Evolutionary conservation across 2,329 filamentous ascomycete species (phyloP).

Genomic region (Alternaria sp.): DNA sequence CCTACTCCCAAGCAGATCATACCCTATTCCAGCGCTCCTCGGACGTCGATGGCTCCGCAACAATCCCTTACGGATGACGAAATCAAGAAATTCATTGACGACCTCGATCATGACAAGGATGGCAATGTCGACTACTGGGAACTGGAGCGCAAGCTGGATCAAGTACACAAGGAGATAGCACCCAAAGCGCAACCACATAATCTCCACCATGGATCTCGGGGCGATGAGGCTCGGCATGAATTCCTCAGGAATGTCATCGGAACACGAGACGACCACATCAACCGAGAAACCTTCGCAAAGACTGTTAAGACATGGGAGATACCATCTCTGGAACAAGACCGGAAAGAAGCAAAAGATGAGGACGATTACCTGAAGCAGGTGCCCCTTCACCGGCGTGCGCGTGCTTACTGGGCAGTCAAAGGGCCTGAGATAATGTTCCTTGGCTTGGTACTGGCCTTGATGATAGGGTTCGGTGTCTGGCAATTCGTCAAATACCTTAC

Average conservation of each 20-base stretch:
- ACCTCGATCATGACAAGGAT: slow-evolving; percentile 60
- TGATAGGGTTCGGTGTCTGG: slow-evolving; percentile 62
- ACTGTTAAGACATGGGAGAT: slow-evolving; percentile 57
- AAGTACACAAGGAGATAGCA: slow-evolving; percentile 59
- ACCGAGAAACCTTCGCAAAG: slow-evolving; percentile 55
- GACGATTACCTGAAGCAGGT: slow-evolving; percentile 57
- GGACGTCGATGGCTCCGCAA: slow-evolving; percentile 29
- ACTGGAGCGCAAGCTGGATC: slow-evolving; percentile 60
- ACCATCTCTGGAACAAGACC: slow-evolving; percentile 56
- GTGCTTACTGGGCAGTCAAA: slow-evolving; percentile 63
- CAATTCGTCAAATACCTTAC: slow-evolving; percentile 62
- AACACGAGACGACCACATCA: slow-evolving; percentile 52
- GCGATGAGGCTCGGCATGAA: slow-evolving; percentile 55
- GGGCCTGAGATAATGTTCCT: slow-evolving; percentile 61
- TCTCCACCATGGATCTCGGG: slow-evolving; percentile 48
- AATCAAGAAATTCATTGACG: slow-evolving; percentile 60
- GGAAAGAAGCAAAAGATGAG: slow-evolving; percentile 56
- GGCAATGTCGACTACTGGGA: slow-evolving; percentile 61
- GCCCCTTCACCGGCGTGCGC: slow-evolving; percentile 54
- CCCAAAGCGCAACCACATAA: slow-evolving; percentile 57
- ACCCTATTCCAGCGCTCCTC: not conserved
- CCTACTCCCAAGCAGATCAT: not conserved
- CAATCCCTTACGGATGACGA: slow-evolving; percentile 53
- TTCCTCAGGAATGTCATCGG: slow-evolving; percentile 62
- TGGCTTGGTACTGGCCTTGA: slow-evolving; percentile 55